A percentile compares a stretch with the other conserved stretches of the same genome.
These are phyloP conservation scores for Liriodendron chinense DNA, from an alignment of 164 flowering plant species.

Conservation along the genomic window DNA sequence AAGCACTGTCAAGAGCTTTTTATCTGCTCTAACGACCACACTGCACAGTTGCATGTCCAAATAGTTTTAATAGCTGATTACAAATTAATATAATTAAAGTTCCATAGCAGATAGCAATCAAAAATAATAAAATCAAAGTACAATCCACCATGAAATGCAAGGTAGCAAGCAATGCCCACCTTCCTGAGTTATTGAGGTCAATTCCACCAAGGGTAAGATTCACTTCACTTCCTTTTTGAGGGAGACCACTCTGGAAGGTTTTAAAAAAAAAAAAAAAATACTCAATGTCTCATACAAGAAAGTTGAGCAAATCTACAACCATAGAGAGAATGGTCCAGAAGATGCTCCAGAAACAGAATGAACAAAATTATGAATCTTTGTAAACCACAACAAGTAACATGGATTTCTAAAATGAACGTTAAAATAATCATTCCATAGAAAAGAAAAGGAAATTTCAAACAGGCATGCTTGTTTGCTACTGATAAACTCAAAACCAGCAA, in stretches of 20 bases:
- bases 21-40: constrained; percentile 84
- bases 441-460: too few species aligned
- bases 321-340: neutral
- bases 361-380: too few species aligned
- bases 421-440: too few species aligned
- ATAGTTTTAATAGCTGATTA: neutral
- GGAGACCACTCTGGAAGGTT: constrained; percentile 57
- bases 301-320: neutral
- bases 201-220: constrained; percentile 96
- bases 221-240: constrained; percentile 79
- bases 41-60: constrained; percentile 31
- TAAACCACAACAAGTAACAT: too few species aligned
- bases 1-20: constrained; percentile 87
- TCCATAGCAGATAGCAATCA: neutral
- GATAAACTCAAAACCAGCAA: too few species aligned
- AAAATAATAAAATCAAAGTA: neutral
- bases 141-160: constrained; percentile 4
- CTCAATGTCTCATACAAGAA: neutral
- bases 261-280: too few species aligned
- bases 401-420: too few species aligned
- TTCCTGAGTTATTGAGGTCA: constrained; percentile 99
- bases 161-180: constrained; percentile 50
- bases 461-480: too few species aligned
- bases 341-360: neutral
- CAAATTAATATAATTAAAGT: neutral